Evolutionary conservation across 345 rosid species (phyloP).

Genomic region (Populus deltoides): DNA sequence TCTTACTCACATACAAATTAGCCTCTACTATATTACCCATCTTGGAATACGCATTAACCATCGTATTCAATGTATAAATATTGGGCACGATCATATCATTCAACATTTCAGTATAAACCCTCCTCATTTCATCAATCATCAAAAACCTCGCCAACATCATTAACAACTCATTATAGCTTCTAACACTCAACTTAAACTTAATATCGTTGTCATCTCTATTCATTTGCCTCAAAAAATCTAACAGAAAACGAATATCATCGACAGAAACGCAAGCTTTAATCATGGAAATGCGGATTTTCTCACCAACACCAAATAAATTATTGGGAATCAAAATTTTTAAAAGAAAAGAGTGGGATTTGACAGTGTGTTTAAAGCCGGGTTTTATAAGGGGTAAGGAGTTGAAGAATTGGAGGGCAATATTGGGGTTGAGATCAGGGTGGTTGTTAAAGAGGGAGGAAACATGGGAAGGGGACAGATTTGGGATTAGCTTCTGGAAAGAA

Average conservation of each 20-base stretch:
- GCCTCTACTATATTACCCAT: constrained; percentile 63
- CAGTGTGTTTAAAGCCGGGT: constrained; percentile 48
- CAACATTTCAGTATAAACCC: constrained; percentile 48
- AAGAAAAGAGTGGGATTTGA: constrained; percentile 46
- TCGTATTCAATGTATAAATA: constrained; percentile 59
- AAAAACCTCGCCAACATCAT: constrained; percentile 51
- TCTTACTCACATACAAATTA: constrained; percentile 49
- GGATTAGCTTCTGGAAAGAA: constrained; percentile 35
- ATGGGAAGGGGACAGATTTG: constrained; percentile 43
- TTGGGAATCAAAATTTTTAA: constrained; percentile 40
- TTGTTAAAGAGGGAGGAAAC: constrained; percentile 43
- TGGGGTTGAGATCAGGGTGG: constrained; percentile 42
- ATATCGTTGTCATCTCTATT: constrained; percentile 31
- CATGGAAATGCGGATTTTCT: constrained; percentile 50
- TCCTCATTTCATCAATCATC: constrained; percentile 64
- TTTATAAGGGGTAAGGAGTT: constrained; percentile 41
- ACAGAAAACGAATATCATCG: constrained; percentile 37
- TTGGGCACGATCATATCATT: constrained; percentile 46
- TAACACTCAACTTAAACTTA: constrained; percentile 46
- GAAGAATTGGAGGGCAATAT: constrained; percentile 51
- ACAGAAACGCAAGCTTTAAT: constrained; percentile 42
- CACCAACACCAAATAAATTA: constrained; percentile 32
- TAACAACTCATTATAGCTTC: constrained; percentile 55
- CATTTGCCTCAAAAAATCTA: constrained; percentile 44
- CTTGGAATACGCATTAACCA: constrained; percentile 73